phyloP scores from a whole-genome alignment of 768 basidiomycete genomes.

The Pleurotus tuoliensis region DNA sequence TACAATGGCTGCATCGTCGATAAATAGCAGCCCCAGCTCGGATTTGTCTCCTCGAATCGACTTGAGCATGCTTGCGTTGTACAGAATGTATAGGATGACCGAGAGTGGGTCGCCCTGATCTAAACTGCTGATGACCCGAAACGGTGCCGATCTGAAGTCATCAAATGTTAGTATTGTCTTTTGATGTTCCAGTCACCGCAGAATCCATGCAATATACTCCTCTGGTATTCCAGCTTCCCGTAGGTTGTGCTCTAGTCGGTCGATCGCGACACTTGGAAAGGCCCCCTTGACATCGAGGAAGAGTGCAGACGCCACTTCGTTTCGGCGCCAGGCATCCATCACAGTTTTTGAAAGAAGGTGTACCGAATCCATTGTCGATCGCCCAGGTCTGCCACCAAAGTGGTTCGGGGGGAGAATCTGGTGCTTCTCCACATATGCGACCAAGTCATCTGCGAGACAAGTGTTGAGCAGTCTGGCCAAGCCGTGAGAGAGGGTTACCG shows the following conservation, averaged over 20 bases:
- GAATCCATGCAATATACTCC: constrained; percentile 12
- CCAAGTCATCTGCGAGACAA: constrained; percentile 12
- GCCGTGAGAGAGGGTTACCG: constrained; percentile 22
- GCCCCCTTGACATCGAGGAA: constrained; percentile 26
- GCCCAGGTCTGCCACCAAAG: constrained; percentile 25
- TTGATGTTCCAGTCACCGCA: constrained; percentile 13
- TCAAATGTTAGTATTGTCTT: constrained; percentile 23
- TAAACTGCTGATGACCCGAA: constrained; percentile 18
- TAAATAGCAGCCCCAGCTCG: too few species aligned
- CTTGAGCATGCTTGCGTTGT: constrained; percentile 20
- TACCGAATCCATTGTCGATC: constrained; percentile 23
- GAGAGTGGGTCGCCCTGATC: constrained; percentile 24
- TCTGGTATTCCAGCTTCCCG: constrained; percentile 17
- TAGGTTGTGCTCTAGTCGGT: constrained; percentile 20
- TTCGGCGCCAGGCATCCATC: constrained; percentile 18
- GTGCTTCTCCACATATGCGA: constrained; percentile 13
- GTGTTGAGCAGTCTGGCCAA: constrained; percentile 9
- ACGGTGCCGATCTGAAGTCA: constrained; percentile 17
- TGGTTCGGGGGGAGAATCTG: constrained; percentile 21
- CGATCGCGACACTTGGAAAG: constrained; percentile 19
- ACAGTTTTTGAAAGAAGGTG: constrained; percentile 18
- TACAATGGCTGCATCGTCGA: too few species aligned
- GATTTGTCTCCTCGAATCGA: too few species aligned
- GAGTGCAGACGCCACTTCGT: constrained; percentile 19
- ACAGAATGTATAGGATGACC: constrained; percentile 23